Evolutionary conservation across 176 grass and related monocot genomes (phyloP).

Genomic region (Ensete glaucum): DNA sequence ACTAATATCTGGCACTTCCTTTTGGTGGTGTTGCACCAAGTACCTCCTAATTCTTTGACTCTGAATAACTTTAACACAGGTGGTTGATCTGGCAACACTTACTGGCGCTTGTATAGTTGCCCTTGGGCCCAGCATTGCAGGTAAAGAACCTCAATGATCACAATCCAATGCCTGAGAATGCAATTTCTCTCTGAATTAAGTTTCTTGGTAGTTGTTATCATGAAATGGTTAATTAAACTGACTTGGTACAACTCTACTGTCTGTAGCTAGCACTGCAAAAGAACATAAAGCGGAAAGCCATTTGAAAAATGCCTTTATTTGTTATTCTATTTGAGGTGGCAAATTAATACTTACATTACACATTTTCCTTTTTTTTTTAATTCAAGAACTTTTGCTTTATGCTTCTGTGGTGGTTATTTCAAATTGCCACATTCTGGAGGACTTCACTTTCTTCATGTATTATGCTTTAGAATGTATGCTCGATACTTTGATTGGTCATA

Average conservation of each 20-base stretch:
- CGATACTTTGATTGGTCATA: too few species aligned
- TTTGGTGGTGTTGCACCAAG: background rate
- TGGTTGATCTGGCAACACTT: constrained; percentile 89
- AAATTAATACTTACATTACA: too few species aligned
- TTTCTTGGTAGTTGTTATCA: background rate
- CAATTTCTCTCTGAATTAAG: background rate
- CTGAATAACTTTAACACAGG: constrained; percentile 26
- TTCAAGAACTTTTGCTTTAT: too few species aligned
- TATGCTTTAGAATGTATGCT: too few species aligned
- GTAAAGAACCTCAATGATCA: constrained; percentile 27
- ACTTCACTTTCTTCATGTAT: too few species aligned
- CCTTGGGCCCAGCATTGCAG: constrained; percentile 78
- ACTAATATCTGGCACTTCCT: background rate
- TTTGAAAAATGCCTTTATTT: too few species aligned
- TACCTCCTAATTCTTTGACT: background rate
- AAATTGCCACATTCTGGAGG: too few species aligned
- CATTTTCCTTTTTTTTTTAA: too few species aligned
- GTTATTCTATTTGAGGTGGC: too few species aligned
- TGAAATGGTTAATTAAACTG: background rate
- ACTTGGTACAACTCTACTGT: background rate
- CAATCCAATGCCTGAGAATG: background rate
- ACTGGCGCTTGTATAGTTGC: constrained; percentile 79
- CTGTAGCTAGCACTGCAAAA: too few species aligned
- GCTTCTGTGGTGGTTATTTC: too few species aligned
- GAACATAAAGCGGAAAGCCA: too few species aligned